Base-by-base conservation (phyloP, 176 grass and related monocot genomes). In the Puccinellia tenuiflora region DNA sequence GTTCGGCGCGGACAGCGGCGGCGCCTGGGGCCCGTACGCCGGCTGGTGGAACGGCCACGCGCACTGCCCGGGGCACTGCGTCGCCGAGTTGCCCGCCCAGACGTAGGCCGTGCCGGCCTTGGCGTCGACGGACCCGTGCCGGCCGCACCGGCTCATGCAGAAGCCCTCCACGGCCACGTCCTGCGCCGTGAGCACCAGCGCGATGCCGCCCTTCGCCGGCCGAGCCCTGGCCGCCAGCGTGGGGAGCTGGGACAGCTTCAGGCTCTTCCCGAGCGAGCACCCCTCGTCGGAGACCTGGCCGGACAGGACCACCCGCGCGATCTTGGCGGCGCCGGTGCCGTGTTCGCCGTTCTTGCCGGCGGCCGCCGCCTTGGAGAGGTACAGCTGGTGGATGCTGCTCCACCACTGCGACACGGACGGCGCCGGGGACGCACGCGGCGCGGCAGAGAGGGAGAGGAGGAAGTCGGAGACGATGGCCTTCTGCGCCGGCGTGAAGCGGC, bases 21-120 rank as follows among this genome's bases (percentile, higher is more conserved):
- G 73, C 33, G 66, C 64, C 85, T 94, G 92, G 0, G 92, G 89
- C 47, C 92, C 92, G 25, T 87, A 94, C 30, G 70, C 42, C 9
- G 93, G 93, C 79, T 90, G 81, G 80, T 93, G 90, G 87, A 99
- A 99, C 53, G 96, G 96, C 96, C 96, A 96, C 72, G 96, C 89
- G 77, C 96, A 99, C 83, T 90, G 89, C 8, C 93, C 96, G 0
- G 91, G 89, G 83, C 93, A 99, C 89, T 99, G 96, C 7, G 68
- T 61, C 43, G 83, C 87, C 25, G 93, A 61, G 88, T 92, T 90
- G 25, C 93, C 93, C 4, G 92, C 85, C 93, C 92, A 89, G 5
- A 85, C 71, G 68, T 92, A 94, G 0, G 81, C 88, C n/a, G 85
- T 52, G 9, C 78, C 83, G 75, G 33, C 54, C 14, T 51, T 33